Evolutionary conservation across 306 rosid species (phyloP).

Genomic region (Spatholobus suberectus): DNA sequence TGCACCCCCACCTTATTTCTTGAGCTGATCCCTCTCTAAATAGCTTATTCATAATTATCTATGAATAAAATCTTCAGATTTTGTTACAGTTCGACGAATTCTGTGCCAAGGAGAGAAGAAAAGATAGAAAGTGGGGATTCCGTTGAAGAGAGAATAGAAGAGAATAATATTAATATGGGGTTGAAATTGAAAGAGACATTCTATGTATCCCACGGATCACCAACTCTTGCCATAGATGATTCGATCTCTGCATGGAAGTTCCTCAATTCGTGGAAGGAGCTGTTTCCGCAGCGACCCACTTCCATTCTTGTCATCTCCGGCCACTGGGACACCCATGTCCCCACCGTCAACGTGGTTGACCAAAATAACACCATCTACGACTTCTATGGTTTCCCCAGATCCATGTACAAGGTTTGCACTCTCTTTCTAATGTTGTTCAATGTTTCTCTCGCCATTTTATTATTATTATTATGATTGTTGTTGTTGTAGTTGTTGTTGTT

Average conservation of each 20-base stretch:
- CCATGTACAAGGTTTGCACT: slow-evolving; percentile 62
- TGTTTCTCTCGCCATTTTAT: not conserved
- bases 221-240: slow-evolving; percentile 57
- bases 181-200: slow-evolving; percentile 49
- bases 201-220: slow-evolving; percentile 67
- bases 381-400: slow-evolving; percentile 66
- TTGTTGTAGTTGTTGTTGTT: too few relatives aligned
- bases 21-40: not conserved
- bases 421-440: not conserved
- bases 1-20: not conserved
- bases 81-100: not conserved
- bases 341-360: slow-evolving; percentile 57
- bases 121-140: slow-evolving; percentile 18
- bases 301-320: slow-evolving; percentile 64
- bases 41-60: too few relatives aligned
- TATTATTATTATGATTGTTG: not conserved
- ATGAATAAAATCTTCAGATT: slow-evolving; percentile 24
- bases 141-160: not conserved
- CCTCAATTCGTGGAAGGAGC: slow-evolving; percentile 58
- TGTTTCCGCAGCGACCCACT: slow-evolving; percentile 42
- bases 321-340: slow-evolving; percentile 66
- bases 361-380: slow-evolving; percentile 64
- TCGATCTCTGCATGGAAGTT: slow-evolving; percentile 56
- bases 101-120: slow-evolving; percentile 1
- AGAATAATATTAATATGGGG: not conserved